Conservation (phyloP, 2,329 filamentous ascomycete genomes). For the Diatrype stigma region DNA sequence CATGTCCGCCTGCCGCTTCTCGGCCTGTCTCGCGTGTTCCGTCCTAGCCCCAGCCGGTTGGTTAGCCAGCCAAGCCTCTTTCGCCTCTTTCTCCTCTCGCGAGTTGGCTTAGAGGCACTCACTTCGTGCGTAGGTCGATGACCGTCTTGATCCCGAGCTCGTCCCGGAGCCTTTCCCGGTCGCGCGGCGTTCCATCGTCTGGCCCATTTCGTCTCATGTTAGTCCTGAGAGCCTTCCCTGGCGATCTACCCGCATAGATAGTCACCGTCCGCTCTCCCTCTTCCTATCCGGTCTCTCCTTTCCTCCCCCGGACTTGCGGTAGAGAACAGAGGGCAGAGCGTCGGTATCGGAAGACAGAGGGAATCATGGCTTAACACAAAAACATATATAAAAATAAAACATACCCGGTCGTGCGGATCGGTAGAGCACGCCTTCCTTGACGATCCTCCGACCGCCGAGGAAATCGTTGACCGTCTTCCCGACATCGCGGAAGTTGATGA, state of each 20-base stretch:
- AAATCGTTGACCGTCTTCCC: slow-evolving; percentile 61
- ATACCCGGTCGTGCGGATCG: slow-evolving; percentile 62
- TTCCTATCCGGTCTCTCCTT: no score
- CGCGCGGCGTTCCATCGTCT: slow-evolving; percentile 68
- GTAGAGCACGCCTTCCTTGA: slow-evolving; percentile 62
- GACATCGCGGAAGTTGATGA: slow-evolving; percentile 77
- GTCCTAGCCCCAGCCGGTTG: slow-evolving; percentile 43
- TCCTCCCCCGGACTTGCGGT: no score
- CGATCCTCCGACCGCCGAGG: slow-evolving; percentile 47
- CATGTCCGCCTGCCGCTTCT: slow-evolving; percentile 52
- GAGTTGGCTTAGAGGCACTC: slow-evolving; percentile 15
- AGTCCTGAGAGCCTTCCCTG: no score
- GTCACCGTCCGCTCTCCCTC: no score
- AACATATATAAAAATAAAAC: neutral
- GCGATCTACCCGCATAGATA: no score
- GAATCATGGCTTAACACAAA: neutral
- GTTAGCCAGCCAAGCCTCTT: neutral
- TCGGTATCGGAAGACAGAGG: no score
- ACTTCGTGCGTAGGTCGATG: slow-evolving; percentile 77
- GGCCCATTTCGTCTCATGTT: no score
- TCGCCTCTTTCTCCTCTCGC: neutral
- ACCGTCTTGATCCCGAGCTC: slow-evolving; percentile 65
- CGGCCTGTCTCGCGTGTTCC: slow-evolving; percentile 65
- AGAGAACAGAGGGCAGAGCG: no score
- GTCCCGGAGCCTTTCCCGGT: slow-evolving; percentile 55